Conservation (phyloP, 306 rosid species). For the Trichosanthes cucumerina region DNA sequence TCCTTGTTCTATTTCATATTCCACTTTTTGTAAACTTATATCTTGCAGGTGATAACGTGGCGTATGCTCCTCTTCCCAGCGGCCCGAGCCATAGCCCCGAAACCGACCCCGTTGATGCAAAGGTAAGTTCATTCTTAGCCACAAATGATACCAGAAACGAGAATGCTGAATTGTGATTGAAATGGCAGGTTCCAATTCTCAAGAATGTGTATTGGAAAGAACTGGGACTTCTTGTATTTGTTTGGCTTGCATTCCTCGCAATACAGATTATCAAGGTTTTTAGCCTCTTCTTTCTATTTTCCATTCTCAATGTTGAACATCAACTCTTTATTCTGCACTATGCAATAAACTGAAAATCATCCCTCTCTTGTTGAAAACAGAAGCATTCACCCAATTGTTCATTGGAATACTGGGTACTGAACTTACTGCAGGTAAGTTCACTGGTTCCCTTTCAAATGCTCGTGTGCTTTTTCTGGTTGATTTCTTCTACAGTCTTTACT, state of each 20-base stretch:
- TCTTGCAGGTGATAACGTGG: conserved; percentile 37
- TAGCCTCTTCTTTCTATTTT: neutral
- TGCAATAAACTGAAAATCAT: neutral
- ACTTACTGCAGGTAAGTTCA: conserved; percentile 55
- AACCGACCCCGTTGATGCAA: conserved; percentile 24
- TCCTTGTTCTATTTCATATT: neutral
- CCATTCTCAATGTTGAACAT: neutral
- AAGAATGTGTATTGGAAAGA: conserved; percentile 83
- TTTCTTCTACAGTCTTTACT: neutral
- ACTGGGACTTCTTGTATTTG: conserved; percentile 66
- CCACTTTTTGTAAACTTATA: conserved; percentile 26
- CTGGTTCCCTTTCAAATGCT: neutral
- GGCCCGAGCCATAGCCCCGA: conserved; percentile 31
- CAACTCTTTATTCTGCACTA: neutral
- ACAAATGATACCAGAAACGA: neutral
- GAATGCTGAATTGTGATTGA: conserved; percentile 17
- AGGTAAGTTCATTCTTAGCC: conserved; percentile 18
- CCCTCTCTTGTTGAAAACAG: conserved; percentile 34
- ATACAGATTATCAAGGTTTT: conserved; percentile 72
- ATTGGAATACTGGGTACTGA: conserved; percentile 53
- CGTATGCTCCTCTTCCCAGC: conserved; percentile 63
- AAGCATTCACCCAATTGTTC: conserved; percentile 50
- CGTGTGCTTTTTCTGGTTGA: neutral
- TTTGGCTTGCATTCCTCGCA: conserved; percentile 79
- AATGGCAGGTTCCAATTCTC: conserved; percentile 49